Conservation (phyloP, 352 stramenopile genomes). For the Phytophthora hibernalis region DNA sequence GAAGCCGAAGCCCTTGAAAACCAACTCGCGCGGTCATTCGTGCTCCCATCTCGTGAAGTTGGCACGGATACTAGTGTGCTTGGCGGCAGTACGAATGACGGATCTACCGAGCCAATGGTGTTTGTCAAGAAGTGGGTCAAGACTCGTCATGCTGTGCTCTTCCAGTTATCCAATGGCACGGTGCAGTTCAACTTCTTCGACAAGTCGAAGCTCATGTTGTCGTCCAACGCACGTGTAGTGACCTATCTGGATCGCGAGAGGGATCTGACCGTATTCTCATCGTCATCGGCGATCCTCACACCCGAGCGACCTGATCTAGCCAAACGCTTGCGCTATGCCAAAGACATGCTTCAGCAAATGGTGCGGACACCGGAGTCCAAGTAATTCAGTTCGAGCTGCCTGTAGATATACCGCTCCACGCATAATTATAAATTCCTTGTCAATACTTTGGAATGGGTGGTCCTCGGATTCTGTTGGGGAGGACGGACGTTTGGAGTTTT, state of each 20-base stretch:
- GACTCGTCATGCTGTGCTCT: conserved; percentile 97
- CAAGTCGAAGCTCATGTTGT: conserved; percentile 96
- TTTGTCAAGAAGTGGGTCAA: conserved; percentile 99
- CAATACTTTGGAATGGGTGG: conserved; percentile 35
- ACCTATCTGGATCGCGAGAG: conserved; percentile 91
- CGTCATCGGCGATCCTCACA: conserved; percentile 61
- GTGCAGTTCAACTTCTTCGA: conserved; percentile 98
- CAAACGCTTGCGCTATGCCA: conserved; percentile 92
- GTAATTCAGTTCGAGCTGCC: conserved; percentile 2
- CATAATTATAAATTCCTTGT: conserved; percentile 49
- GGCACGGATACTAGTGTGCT: conserved; percentile 20
- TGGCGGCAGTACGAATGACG: conserved; percentile 15
- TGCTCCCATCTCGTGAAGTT: conserved; percentile 36
- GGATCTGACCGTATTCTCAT: conserved; percentile 59
- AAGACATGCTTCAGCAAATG: conserved; percentile 98
- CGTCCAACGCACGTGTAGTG: conserved; percentile 86
- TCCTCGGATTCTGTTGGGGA: conserved; percentile 28
- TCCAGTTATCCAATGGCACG: conserved; percentile 96
- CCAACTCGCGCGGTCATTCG: conserved; percentile 43
- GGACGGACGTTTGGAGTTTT: conserved; percentile 42
- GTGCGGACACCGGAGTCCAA: conserved; percentile 40
- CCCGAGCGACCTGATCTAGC: conserved; percentile 68
- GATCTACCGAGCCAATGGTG: conserved; percentile 60
- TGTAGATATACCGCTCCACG: conserved; percentile 34
- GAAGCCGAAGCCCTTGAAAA: conserved; percentile 54